phyloP scores from a whole-genome alignment of 805 yeast genomes.

The Jamesozyma rosinii region DNA sequence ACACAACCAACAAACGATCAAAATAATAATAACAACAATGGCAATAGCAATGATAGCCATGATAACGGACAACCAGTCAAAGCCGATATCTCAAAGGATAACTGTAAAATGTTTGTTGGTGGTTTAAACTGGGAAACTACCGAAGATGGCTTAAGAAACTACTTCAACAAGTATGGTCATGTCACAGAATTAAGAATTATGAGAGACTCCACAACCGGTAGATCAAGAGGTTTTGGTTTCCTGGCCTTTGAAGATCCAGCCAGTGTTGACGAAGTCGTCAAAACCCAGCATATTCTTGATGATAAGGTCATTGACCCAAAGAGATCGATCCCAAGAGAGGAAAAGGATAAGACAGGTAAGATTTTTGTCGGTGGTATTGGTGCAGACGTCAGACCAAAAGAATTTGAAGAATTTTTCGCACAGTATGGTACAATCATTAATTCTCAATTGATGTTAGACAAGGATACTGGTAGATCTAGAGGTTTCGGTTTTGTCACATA shows the following conservation, averaged over 20 bases:
- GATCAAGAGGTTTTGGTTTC: constrained; percentile 93
- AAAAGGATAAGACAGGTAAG: constrained; percentile 92
- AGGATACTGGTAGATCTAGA: constrained; percentile 93
- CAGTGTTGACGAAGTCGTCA: constrained; percentile 79
- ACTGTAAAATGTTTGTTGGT: constrained; percentile 90
- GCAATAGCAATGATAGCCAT: not conserved
- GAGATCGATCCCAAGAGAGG: constrained; percentile 94
- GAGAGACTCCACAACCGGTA: constrained; percentile 80
- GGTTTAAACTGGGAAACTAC: constrained; percentile 98
- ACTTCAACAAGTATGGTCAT: constrained; percentile 83
- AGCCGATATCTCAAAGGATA: constrained; percentile 56
- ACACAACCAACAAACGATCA: not conserved
- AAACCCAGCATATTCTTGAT: constrained; percentile 79
- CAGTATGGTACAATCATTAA: constrained; percentile 88
- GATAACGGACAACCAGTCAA: constrained; percentile 27
- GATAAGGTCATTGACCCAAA: constrained; percentile 97
- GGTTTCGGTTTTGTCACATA: constrained; percentile 96
- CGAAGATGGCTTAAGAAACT: constrained; percentile 73
- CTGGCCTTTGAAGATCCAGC: constrained; percentile 72
- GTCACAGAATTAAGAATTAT: constrained; percentile 83
- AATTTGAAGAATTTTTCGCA: constrained; percentile 76
- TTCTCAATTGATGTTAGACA: constrained; percentile 94
- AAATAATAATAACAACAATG: constrained; percentile 12
- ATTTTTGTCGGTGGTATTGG: constrained; percentile 97
- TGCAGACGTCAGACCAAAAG: constrained; percentile 85